These are phyloP conservation scores for Ophiostoma ulmi DNA, from an alignment of 2,329 filamentous ascomycete species.

Conservation along the genomic window DNA sequence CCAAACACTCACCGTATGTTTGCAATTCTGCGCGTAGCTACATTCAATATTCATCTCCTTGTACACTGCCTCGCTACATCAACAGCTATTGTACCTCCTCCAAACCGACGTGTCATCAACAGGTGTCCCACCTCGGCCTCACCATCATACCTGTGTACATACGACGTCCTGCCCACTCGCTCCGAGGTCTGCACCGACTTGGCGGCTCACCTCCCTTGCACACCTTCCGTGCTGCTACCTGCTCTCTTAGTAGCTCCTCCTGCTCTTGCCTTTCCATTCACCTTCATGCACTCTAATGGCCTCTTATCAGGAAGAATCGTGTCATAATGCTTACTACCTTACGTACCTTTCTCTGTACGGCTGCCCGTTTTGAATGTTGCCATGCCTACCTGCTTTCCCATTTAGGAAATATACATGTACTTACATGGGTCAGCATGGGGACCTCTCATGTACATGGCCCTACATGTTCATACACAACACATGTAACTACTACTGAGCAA, in stretches of 20 bases:
- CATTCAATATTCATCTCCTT: background rate
- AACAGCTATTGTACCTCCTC: background rate
- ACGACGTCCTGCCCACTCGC: background rate
- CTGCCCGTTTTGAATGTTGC: constrained; percentile 11
- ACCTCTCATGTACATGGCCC: background rate
- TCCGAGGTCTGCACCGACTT: constrained; percentile 4
- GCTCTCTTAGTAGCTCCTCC: background rate
- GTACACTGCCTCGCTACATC: background rate
- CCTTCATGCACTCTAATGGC: background rate
- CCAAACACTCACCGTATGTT: background rate
- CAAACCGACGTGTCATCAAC: background rate
- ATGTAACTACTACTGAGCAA: background rate
- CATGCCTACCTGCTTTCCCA: background rate
- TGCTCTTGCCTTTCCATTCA: background rate
- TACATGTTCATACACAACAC: background rate
- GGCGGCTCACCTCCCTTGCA: background rate
- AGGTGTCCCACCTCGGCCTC: constrained; percentile 6
- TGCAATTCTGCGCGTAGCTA: background rate
- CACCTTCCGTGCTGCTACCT: background rate
- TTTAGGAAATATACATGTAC: background rate
- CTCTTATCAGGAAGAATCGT: constrained; percentile 6
- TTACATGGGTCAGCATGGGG: background rate
- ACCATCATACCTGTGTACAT: background rate
- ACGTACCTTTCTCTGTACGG: background rate
- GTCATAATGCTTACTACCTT: constrained; percentile 11